phyloP scores from a whole-genome alignment of 768 basidiomycete species.

The Asterophora lycoperdoides region DNA sequence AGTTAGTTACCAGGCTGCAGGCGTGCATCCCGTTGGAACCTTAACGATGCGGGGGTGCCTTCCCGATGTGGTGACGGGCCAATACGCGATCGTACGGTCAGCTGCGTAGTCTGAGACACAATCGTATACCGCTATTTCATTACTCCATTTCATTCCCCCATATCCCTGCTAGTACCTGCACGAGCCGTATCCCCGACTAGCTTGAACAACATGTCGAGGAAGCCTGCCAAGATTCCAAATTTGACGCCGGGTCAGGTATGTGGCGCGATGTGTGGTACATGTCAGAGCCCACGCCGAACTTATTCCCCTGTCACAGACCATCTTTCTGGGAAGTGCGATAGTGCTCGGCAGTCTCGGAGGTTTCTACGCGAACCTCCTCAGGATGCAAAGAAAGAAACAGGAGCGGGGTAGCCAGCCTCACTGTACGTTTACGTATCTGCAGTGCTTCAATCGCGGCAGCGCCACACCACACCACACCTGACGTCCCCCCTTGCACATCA shows the following conservation, averaged over 20 bases:
- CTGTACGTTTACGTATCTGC: too few species aligned
- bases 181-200: too few species aligned
- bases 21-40: too few species aligned
- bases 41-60: too few species aligned
- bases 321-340: slow-evolving; percentile 25
- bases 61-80: not conserved
- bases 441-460: too few species aligned
- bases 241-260: slow-evolving; percentile 11
- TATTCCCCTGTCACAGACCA: slow-evolving; percentile 14
- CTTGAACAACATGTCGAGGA: not conserved
- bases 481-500: slow-evolving; percentile 3
- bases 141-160: too few species aligned
- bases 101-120: not conserved
- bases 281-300: not conserved
- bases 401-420: slow-evolving; percentile 25
- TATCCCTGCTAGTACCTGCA: too few species aligned
- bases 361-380: slow-evolving; percentile 26
- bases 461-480: not conserved
- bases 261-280: not conserved
- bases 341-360: slow-evolving; percentile 25
- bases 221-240: not conserved
- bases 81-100: slow-evolving; percentile 7
- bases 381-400: slow-evolving; percentile 24
- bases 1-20: too few species aligned
- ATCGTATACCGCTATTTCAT: not conserved